Percentiles rank a stretch among this genome's conserved stretches.
Conservation (phyloP, 2,329 filamentous ascomycete genomes). For the Epichloe festucae region DNA sequence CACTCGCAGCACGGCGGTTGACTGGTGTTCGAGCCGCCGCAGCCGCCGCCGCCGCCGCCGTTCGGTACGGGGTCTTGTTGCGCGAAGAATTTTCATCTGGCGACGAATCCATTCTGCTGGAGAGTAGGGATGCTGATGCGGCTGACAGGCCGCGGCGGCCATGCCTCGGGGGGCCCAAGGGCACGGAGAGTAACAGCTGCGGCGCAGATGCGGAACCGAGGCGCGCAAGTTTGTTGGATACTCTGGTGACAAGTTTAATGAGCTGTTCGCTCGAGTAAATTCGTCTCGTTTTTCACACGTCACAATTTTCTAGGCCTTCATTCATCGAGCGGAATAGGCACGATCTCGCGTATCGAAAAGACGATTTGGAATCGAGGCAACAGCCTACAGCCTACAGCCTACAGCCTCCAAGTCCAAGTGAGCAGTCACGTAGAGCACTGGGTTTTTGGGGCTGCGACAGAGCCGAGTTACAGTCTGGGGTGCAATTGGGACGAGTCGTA, state of each 20-base stretch:
- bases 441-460: neutral
- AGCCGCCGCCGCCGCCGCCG: constrained; percentile 8
- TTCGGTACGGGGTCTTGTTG: constrained; percentile 7
- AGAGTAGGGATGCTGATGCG: neutral
- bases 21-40: constrained; percentile 13
- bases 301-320: neutral
- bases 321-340: neutral
- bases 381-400: too few species aligned
- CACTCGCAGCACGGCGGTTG: constrained; percentile 15
- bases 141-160: neutral
- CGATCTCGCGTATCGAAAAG: neutral
- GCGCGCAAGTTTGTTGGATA: neutral
- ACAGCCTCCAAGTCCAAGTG: neutral
- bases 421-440: neutral
- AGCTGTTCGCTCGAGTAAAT: neutral
- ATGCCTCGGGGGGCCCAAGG: neutral
- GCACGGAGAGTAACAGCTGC: neutral
- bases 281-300: too few species aligned
- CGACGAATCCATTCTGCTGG: constrained; percentile 1
- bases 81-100: constrained; percentile 1
- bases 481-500: neutral
- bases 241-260: neutral
- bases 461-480: neutral
- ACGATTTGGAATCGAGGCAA: neutral
- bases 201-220: neutral